Evolutionary conservation across 257 asterid species (phyloP).

Genomic region (Penstemon barbatus): DNA sequence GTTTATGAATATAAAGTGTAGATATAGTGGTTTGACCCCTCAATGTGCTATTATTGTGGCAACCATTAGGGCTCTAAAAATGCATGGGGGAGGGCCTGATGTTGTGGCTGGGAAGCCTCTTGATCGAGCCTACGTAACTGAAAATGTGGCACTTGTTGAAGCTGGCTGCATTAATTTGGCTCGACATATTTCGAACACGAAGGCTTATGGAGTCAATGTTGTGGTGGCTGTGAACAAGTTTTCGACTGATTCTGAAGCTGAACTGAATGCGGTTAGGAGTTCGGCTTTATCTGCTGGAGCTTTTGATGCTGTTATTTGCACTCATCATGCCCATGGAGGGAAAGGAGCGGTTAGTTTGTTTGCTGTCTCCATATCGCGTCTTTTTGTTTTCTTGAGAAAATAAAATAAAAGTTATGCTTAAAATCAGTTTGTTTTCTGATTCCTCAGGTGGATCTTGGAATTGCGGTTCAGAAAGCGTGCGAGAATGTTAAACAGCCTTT

Average conservation of each 20-base stretch:
- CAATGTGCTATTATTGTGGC: slow-evolving; percentile 96
- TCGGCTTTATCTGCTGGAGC: slow-evolving; percentile 94
- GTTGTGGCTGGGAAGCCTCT: slow-evolving; percentile 97
- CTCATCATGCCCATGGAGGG: slow-evolving; percentile 97
- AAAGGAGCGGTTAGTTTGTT: slow-evolving; percentile 86
- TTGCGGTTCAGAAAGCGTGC: slow-evolving; percentile 89
- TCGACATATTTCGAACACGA: slow-evolving; percentile 70
- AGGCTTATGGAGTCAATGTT: slow-evolving; percentile 90
- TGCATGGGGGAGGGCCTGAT: slow-evolving; percentile 98
- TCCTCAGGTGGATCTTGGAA: slow-evolving; percentile 84
- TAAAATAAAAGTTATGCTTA: no score
- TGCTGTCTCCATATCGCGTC: background rate
- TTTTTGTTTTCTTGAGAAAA: background rate
- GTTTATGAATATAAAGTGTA: slow-evolving; percentile 94
- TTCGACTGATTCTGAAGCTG: slow-evolving; percentile 89
- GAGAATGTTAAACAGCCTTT: slow-evolving; percentile 73
- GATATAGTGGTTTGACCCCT: slow-evolving; percentile 86
- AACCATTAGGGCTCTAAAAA: slow-evolving; percentile 89
- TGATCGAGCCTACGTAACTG: slow-evolving; percentile 84
- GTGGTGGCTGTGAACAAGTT: slow-evolving; percentile 93
- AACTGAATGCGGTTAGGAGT: slow-evolving; percentile 67
- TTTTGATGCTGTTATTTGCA: slow-evolving; percentile 87
- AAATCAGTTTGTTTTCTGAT: slow-evolving; percentile 14
- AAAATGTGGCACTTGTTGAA: slow-evolving; percentile 85
- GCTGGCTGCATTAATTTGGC: slow-evolving; percentile 90